Conservation (phyloP, 352 stramenopile species). For the Phytopythium mirpurense region DNA sequence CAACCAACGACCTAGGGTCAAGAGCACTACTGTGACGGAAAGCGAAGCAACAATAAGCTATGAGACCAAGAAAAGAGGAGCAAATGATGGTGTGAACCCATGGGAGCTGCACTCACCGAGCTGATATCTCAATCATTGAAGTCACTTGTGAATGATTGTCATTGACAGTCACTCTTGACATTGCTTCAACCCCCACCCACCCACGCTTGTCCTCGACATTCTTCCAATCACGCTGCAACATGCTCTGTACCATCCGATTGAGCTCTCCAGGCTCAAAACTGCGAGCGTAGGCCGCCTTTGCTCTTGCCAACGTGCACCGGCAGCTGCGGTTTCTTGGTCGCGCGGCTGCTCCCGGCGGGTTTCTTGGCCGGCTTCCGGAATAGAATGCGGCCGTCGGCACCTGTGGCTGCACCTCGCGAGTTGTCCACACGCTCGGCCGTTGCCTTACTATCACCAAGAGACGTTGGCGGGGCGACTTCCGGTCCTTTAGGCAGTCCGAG, state of each 20-base stretch:
- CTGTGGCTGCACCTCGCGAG: conserved; percentile 12
- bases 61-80: no score
- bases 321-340: conserved; percentile 33
- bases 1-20: background rate
- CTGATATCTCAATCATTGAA: background rate
- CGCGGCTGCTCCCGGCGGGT: conserved; percentile 5
- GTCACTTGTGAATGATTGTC: background rate
- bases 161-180: background rate
- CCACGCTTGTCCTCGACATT: no score
- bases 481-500: conserved; percentile 50
- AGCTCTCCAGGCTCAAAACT: conserved; percentile 35
- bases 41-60: no score
- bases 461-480: conserved; percentile 5
- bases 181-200: no score
- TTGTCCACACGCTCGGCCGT: conserved; percentile 10
- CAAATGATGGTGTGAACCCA: background rate
- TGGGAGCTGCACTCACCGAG: background rate
- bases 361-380: conserved; percentile 59
- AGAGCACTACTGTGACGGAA: no score
- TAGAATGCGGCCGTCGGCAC: conserved; percentile 52
- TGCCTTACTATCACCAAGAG: conserved; percentile 16
- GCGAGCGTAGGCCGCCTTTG: conserved; percentile 70
- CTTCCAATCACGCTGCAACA: background rate
- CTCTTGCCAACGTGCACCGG: conserved; percentile 80
- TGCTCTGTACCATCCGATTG: background rate